These are phyloP conservation scores for Kappamyces sp. DNA, from an alignment of 192 early-diverging fungal species.

Conservation along the genomic window DNA sequence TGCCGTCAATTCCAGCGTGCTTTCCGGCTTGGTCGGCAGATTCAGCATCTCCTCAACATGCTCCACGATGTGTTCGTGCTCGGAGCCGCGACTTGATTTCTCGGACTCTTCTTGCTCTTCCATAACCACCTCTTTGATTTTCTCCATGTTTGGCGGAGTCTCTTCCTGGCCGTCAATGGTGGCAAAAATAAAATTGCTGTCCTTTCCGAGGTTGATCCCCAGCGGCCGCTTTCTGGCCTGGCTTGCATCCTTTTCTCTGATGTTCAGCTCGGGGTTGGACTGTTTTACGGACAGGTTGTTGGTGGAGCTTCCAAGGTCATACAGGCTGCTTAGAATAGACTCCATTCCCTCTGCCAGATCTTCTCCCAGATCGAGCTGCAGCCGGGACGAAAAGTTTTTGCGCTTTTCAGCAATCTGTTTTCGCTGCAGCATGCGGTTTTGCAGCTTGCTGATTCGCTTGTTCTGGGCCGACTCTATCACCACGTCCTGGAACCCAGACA, in stretches of 20 bases:
- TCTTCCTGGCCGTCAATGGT: conserved; percentile 3
- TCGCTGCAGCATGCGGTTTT: conserved; percentile 1
- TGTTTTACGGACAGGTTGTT: too few species aligned
- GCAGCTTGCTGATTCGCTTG: conserved; percentile 5
- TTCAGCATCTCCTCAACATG: neutral
- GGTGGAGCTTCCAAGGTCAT: too few species aligned
- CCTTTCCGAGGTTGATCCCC: conserved; percentile 1
- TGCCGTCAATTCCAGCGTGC: neutral
- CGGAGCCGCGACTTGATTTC: neutral
- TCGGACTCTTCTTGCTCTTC: neutral
- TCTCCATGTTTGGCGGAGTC: neutral
- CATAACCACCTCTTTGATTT: neutral
- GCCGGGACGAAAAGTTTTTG: neutral
- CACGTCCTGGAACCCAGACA: conserved; percentile 7
- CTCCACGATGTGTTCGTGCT: neutral
- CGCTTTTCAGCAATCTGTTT: neutral
- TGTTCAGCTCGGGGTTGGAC: too few species aligned
- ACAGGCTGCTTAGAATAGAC: too few species aligned
- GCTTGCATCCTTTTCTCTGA: too few species aligned
- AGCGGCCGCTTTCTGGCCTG: neutral
- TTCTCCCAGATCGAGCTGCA: too few species aligned
- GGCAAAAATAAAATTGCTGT: conserved; percentile 7
- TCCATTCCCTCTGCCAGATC: too few species aligned
- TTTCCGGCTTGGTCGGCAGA: neutral
- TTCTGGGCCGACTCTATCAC: conserved; percentile 15